Evolutionary conservation across 306 rosid genomes (phyloP), one percentile per base, ranked within the genome.

Genomic region (Hippophae rhamnoides): DNA sequence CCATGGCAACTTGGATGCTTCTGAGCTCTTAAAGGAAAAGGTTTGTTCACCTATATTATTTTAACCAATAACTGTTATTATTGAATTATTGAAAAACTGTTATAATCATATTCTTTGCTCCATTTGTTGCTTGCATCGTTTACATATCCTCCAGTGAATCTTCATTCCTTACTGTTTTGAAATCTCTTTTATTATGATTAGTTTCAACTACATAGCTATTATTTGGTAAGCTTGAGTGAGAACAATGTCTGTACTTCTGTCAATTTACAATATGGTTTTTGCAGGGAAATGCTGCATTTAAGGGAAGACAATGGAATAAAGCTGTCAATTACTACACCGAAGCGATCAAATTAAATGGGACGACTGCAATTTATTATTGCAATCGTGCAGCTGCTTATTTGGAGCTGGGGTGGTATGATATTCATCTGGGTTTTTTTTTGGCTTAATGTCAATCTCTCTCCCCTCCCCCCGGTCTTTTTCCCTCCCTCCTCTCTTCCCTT

Each of bases 341-440:
- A 73, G 95, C 97, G 64, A 84, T 89, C 62, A 82, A 84, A 18
- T 73, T 84, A 75, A 80, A 80, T 58, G 85, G 48, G 62, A 61
- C 60, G 41, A 84, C 69, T 55, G 81, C 86, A 18, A 89, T 93
- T 67, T 86, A 76, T 72, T 80, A 80, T 69, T 76, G 84, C 69
- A 89, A 89, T 81, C 82, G 97, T n/a, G 93, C 97, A 53, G 89
- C 87, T 73, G 97, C 97, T 52, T 86, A 69, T 73, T 60, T 89
- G 62, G 77, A 86, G 79, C 64, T 89, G 65, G 93, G 89, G 77
- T 72, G 97, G 97, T 89, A 82, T 45, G 82, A 27, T 52, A 64
- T 58, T 65, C 56, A 60, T 27, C 42, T 47, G 14, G 47, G 57
- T 52, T 46, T 62, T 60, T 44, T 18, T 18, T 18, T 18, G 23